Conservation (phyloP, 2,329 filamentous ascomycete species). For the Fusarium xyrophilum region DNA sequence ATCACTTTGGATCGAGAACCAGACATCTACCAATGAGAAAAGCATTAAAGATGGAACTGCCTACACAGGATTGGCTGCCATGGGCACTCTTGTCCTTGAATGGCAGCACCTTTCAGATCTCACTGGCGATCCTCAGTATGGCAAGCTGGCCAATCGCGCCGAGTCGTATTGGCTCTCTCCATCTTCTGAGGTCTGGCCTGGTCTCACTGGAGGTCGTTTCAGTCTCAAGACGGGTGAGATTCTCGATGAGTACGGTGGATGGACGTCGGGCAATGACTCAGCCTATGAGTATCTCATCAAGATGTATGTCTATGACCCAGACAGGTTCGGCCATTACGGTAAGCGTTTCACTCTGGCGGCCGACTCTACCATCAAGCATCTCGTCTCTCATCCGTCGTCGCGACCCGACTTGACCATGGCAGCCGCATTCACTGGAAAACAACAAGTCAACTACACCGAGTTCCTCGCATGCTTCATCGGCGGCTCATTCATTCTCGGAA, state of each 20-base stretch:
- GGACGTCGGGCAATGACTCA: constrained; percentile 65
- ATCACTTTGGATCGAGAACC: constrained; percentile 6
- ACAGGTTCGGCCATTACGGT: constrained; percentile 45
- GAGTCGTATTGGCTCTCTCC: constrained; percentile 12
- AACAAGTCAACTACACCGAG: constrained; percentile 42
- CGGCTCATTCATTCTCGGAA: constrained; percentile 69
- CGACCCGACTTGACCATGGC: constrained; percentile 69
- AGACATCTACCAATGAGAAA: background rate
- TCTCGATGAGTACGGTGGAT: constrained; percentile 50
- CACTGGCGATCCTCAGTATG: constrained; percentile 8
- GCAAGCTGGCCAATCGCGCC: background rate
- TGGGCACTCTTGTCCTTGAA: constrained; percentile 14
- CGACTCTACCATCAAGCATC: constrained; percentile 42
- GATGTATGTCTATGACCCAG: constrained; percentile 70
- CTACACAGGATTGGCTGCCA: background rate
- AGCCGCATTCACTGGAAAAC: constrained; percentile 69
- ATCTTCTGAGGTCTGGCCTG: constrained; percentile 14
- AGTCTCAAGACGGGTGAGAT: constrained; percentile 37
- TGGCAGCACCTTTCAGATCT: constrained; percentile 18
- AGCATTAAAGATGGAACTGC: background rate
- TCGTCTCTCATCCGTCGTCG: constrained; percentile 66
- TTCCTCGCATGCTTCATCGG: constrained; percentile 72
- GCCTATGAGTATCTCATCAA: constrained; percentile 68
- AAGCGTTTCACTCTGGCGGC: constrained; percentile 59
- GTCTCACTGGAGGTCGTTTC: constrained; percentile 10